Percentiles rank a stretch among this genome's conserved stretches.
Evolutionary conservation across 2,329 filamentous ascomycete species (phyloP).

Genomic region (Cladobotryum mycophilum): DNA sequence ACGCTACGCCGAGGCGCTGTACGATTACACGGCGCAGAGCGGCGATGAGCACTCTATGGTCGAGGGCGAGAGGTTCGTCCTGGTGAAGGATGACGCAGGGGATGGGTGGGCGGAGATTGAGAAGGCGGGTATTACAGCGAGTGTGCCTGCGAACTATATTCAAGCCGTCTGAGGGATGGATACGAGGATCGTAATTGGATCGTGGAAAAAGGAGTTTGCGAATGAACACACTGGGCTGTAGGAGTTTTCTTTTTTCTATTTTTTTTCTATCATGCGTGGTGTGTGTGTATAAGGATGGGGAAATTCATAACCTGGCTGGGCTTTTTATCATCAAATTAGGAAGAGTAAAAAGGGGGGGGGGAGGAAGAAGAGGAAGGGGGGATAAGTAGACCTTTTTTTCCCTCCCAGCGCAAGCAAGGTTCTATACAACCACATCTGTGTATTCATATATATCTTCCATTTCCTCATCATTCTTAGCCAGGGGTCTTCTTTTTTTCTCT

Average conservation of each 20-base stretch:
- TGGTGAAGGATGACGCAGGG: conserved; percentile 80
- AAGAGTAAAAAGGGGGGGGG: neutral
- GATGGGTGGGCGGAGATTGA: conserved; percentile 98
- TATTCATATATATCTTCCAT: neutral
- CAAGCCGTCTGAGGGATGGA: conserved; percentile 54
- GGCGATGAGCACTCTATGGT: conserved; percentile 84
- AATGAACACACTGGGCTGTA: no score
- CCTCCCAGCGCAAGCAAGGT: no score
- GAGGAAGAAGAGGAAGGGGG: no score
- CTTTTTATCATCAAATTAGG: neutral
- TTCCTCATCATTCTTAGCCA: no score
- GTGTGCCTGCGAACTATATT: conserved; percentile 91
- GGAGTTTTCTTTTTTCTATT: no score
- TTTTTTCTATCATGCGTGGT: no score
- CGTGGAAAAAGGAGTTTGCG: no score
- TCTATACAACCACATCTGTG: neutral
- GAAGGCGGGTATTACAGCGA: conserved; percentile 76
- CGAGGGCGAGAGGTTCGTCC: conserved; percentile 86
- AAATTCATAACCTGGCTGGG: neutral
- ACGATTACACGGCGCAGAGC: conserved; percentile 81
- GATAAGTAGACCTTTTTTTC: conserved; percentile 1
- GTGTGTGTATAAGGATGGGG: no score
- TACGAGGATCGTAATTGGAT: neutral
- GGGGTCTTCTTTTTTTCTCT: neutral
- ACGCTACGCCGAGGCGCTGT: conserved; percentile 86